A percentile compares a stretch with the other conserved stretches of the same genome.
Evolutionary conservation across 345 rosid species (phyloP).

Genomic region (Camelina sativa): DNA sequence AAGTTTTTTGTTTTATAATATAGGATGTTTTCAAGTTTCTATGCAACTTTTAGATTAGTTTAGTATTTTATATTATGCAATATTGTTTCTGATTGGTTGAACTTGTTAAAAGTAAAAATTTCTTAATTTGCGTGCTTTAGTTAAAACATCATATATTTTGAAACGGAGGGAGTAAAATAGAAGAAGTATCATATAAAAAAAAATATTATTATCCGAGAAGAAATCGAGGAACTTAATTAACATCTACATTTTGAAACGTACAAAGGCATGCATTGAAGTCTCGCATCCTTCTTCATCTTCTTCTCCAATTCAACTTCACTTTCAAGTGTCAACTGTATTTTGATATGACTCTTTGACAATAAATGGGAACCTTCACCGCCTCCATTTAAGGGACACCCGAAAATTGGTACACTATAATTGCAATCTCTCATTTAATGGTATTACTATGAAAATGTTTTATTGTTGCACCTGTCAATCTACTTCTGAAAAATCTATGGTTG

Average conservation of each 20-base stretch:
- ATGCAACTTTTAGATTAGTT: too few relatives aligned
- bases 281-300: conserved; percentile 18
- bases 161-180: too few relatives aligned
- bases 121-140: too few relatives aligned
- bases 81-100: too few relatives aligned
- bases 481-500: conserved; percentile 26
- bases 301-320: conserved; percentile 30
- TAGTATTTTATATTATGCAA: too few relatives aligned
- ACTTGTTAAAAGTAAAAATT: too few relatives aligned
- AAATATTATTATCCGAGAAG: too few relatives aligned
- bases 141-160: too few relatives aligned
- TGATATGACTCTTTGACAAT: conserved; percentile 30
- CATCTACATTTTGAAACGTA: neutral
- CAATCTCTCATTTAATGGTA: conserved; percentile 36
- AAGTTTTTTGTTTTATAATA: too few relatives aligned
- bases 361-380: conserved; percentile 42
- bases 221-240: neutral
- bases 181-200: too few relatives aligned
- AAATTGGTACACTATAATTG: conserved; percentile 35
- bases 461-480: conserved; percentile 41
- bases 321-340: conserved; percentile 36
- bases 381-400: conserved; percentile 42
- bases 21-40: too few relatives aligned
- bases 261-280: conserved; percentile 30
- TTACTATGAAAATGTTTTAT: conserved; percentile 38